Evolutionary conservation across 1,284 basidiomycete genomes (phyloP).

Genomic region (Ustilago sp.): DNA sequence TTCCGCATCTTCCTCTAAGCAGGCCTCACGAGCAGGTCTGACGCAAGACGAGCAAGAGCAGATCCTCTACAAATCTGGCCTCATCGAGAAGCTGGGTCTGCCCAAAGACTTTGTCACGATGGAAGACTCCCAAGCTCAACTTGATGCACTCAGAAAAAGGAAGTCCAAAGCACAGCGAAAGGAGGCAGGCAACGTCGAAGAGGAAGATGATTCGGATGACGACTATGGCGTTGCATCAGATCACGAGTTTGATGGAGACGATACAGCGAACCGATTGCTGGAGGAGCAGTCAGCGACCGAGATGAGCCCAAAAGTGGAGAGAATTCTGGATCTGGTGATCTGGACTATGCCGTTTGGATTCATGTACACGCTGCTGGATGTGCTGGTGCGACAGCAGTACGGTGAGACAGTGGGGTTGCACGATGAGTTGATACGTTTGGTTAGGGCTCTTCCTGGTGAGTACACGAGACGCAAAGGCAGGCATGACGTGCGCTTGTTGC

Average conservation of each 20-base stretch:
- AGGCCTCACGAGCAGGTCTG: slow-evolving; percentile 13
- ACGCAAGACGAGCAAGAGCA: slow-evolving; percentile 46
- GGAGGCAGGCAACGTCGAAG: background rate
- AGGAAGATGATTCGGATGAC: slow-evolving; percentile 23
- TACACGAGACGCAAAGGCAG: background rate
- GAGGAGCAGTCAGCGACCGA: slow-evolving; percentile 42
- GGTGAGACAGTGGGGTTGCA: slow-evolving; percentile 49
- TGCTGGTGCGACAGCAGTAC: slow-evolving; percentile 68
- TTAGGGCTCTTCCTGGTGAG: slow-evolving; percentile 57
- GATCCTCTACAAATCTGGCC: slow-evolving; percentile 44
- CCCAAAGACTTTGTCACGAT: slow-evolving; percentile 50
- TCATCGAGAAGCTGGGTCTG: slow-evolving; percentile 50
- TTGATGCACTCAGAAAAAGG: slow-evolving; percentile 28
- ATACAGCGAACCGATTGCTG: slow-evolving; percentile 50
- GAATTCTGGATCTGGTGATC: slow-evolving; percentile 57
- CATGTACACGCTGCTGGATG: slow-evolving; percentile 62
- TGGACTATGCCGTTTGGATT: slow-evolving; percentile 68
- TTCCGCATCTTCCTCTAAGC: background rate
- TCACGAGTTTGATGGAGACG: slow-evolving; percentile 39
- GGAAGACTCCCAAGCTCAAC: slow-evolving; percentile 41
- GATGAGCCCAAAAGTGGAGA: slow-evolving; percentile 50
- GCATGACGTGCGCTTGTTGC: too few relatives aligned
- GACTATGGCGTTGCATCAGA: slow-evolving; percentile 43
- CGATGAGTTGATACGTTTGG: slow-evolving; percentile 45
- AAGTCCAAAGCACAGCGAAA: background rate